Evolutionary conservation across 257 asterid genomes (phyloP).

Genomic region (Coffea eugenioides): DNA sequence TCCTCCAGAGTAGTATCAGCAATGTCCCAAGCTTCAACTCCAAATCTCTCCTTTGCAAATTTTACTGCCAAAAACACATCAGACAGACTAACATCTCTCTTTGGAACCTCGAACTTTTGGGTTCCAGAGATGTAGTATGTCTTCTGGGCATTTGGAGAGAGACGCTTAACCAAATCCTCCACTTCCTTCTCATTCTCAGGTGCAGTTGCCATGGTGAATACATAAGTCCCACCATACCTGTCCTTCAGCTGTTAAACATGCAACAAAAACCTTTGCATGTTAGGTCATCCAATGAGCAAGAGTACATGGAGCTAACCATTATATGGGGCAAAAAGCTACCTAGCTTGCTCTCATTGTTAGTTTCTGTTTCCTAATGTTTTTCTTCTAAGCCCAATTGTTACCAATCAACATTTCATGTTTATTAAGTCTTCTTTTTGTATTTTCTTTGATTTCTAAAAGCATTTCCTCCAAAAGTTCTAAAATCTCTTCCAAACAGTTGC

Average conservation of each 20-base stretch:
- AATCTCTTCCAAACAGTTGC: no score
- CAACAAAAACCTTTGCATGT: not conserved
- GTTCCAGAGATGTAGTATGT: conserved; percentile 36
- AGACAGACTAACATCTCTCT: conserved; percentile 30
- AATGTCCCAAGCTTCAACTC: conserved; percentile 38
- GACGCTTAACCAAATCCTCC: conserved; percentile 22
- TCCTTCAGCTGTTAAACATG: conserved; percentile 32
- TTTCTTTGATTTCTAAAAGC: no score
- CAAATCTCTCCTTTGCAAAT: conserved; percentile 29
- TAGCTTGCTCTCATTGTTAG: not conserved
- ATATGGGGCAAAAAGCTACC: no score
- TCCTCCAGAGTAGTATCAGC: conserved; percentile 48
- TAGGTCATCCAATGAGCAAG: not conserved
- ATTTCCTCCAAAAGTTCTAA: no score
- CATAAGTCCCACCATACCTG: conserved; percentile 42
- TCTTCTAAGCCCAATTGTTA: no score
- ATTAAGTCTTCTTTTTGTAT: no score
- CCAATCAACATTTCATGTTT: no score
- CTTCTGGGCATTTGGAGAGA: conserved; percentile 30
- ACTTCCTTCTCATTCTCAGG: conserved; percentile 26
- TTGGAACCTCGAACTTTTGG: conserved; percentile 43
- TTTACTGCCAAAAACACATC: conserved; percentile 35
- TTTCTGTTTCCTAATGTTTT: no score
- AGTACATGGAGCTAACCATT: no score
- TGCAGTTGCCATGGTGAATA: conserved; percentile 38